phyloP scores from a whole-genome alignment of 345 rosid species.

The Ricinus communis region DNA sequence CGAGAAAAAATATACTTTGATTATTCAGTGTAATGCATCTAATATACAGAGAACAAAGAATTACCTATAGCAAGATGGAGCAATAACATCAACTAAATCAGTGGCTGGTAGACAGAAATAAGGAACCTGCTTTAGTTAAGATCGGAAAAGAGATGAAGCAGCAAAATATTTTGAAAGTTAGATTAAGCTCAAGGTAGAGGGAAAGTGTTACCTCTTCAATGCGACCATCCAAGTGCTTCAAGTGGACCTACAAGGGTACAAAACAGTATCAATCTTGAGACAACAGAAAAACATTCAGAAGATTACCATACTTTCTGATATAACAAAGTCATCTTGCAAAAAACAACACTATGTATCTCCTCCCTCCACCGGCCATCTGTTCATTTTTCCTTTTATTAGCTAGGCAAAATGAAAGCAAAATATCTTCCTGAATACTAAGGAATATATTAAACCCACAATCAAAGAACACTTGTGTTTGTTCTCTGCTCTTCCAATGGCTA shows the following conservation, averaged over 20 bases:
- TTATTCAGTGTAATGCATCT: background rate
- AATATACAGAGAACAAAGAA: slow-evolving; percentile 11
- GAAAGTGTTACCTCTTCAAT: slow-evolving; percentile 73
- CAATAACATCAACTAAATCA: slow-evolving; percentile 85
- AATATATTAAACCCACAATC: background rate
- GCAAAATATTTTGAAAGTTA: slow-evolving; percentile 24
- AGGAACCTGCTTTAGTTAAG: slow-evolving; percentile 83
- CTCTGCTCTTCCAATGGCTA: background rate
- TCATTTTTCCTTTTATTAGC: background rate
- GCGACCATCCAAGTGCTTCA: slow-evolving; percentile 94
- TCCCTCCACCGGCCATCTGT: background rate
- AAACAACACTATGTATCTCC: background rate
- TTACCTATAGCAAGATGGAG: slow-evolving; percentile 97
- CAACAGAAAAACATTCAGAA: slow-evolving; percentile 6
- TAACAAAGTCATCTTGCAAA: background rate
- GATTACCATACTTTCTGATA: background rate
- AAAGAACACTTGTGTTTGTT: background rate
- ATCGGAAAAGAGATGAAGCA: slow-evolving; percentile 40
- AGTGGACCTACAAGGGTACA: slow-evolving; percentile 60
- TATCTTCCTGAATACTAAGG: background rate
- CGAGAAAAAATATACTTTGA: background rate
- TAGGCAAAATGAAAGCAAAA: background rate
- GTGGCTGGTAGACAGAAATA: slow-evolving; percentile 98
- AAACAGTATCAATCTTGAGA: slow-evolving; percentile 16
- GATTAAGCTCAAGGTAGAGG: slow-evolving; percentile 19